Evolutionary conservation across 139 green algal species (phyloP), one percentile per base, ranked within the genome.

Genomic region (Picochlorum sp.): DNA sequence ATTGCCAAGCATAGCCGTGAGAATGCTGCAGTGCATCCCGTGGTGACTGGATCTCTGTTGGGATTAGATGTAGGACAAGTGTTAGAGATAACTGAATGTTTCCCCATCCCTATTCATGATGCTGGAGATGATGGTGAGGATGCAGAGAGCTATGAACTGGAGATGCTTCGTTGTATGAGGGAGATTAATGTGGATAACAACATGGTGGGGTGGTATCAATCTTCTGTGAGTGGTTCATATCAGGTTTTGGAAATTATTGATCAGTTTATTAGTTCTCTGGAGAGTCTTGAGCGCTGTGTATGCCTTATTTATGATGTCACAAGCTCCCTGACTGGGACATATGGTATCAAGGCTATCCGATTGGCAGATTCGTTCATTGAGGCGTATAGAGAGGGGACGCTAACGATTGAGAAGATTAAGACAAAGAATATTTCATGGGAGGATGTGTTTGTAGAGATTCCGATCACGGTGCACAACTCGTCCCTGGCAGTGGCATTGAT

Each of bases 131-230:
- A 89, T 15, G 76, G 86, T 2, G 87, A 89, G 23, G 86, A 93
- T 41, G 81, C 77, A 13, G 85, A 87, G 18, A 87, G 85, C 55
- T 99, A 97, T 65, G 93, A 99, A 87, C 79, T 97, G 49, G 90
- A 97, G 34, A 98, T 98, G 88, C 96, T 99, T 89, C 84, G 90
- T 16, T 97, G 91, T 75, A 69, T 99, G 63, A 75, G 94, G 6
- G 94, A 99, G 64, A 84, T 97, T 49, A 98, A 98, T 65, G 89
- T 95, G 3, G 94, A 99, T 73, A 97, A 96, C 81, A 98, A 99
- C 87, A 97, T 86, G n/a, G 90, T 98, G 1, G 94, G 94, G 31
- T 98, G 94, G 94, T 94, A 67, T 57, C 56, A 66, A 57, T 57
- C 37, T 10, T 85, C 84, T 20, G 80, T 78, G 41, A 71, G 87